Base-by-base conservation (phyloP, 306 rosid species). In the Carpinus viminea region DNA sequence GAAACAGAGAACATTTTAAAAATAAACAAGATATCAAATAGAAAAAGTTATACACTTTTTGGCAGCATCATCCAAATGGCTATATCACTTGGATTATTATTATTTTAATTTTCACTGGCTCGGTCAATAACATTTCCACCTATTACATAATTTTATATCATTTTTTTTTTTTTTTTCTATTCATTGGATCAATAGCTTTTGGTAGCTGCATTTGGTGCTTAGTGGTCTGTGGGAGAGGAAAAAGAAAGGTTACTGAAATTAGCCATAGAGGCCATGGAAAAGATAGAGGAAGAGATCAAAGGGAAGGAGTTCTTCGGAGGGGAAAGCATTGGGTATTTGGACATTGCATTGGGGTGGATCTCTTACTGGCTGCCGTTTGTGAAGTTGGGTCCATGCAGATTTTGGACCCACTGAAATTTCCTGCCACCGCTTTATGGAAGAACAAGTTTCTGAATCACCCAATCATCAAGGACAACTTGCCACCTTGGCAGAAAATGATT, bases 261-360 rank as follows among this genome's bases (percentile, higher is more conserved):
- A 68, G 78, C 88, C 6, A 76, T 70, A 34, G 93, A 89, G 57
- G 83, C 79, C 36, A 15, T 77, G 66, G 87, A 87, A 73, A 78
- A 50, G 68, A 70, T 89, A 28, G 93, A 89, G 82, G 80, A 71
- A 59, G 85, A 78, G 76, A 65, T 82, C 12, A 85, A 83, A 59
- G 86, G 86, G 38, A 85, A 83, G 72, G 81, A 68, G 65, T 85
- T 85, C 72, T 85, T 87, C 61, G 87, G 87, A 78, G 92, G 92
- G 7, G 89, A 81, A 0, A 75, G 64, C 20, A 72, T 89, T 59
- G 92, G 92, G 41, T 89, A 87, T 83, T 68, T 89, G 78, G 90
- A 87, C 12, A 43, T 89, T 60, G 88, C 87, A 65, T 50, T 86
- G 78, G 93, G 90, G 43, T 89, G 93, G 93, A 87, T 87, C 41